Evolutionary conservation across 2,329 filamentous ascomycete species (phyloP).

Genomic region (Orbilia oligospora): DNA sequence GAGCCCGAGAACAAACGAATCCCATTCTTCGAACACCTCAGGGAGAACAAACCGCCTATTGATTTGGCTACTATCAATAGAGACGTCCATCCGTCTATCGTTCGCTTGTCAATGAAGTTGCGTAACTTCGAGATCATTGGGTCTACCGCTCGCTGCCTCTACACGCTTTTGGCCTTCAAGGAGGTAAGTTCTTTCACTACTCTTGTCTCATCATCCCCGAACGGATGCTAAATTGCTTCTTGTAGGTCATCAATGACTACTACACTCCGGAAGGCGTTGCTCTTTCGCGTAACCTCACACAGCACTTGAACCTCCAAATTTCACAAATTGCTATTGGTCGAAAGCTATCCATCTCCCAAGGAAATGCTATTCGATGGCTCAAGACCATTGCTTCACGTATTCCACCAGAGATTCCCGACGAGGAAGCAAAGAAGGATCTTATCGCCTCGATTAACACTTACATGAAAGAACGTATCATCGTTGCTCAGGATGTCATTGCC

Average conservation of each 20-base stretch:
- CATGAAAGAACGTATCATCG: constrained; percentile 88
- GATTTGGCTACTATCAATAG: constrained; percentile 79
- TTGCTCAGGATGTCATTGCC: constrained; percentile 88
- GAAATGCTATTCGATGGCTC: constrained; percentile 93
- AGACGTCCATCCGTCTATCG: constrained; percentile 87
- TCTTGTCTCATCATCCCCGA: background rate
- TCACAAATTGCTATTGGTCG: constrained; percentile 93
- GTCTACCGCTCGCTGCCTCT: constrained; percentile 87
- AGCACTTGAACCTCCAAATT: constrained; percentile 93
- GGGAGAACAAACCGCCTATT: constrained; percentile 72
- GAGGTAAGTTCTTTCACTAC: constrained; percentile 72
- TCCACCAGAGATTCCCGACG: constrained; percentile 86
- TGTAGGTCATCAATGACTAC: constrained; percentile 90
- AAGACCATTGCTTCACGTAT: constrained; percentile 93
- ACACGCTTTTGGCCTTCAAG: constrained; percentile 90
- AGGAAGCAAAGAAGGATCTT: constrained; percentile 83
- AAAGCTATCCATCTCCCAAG: constrained; percentile 97
- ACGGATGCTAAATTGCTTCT: constrained; percentile 3
- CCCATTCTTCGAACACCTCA: constrained; percentile 65
- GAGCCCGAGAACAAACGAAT: constrained; percentile 51
- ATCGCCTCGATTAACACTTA: constrained; percentile 88
- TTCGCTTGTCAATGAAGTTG: constrained; percentile 90
- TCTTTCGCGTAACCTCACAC: constrained; percentile 89
- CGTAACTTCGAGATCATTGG: constrained; percentile 89
- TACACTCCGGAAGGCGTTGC: constrained; percentile 87